Evolutionary conservation across 208 protist genomes (phyloP).

Genomic region (Acanthamoeba healyi): DNA sequence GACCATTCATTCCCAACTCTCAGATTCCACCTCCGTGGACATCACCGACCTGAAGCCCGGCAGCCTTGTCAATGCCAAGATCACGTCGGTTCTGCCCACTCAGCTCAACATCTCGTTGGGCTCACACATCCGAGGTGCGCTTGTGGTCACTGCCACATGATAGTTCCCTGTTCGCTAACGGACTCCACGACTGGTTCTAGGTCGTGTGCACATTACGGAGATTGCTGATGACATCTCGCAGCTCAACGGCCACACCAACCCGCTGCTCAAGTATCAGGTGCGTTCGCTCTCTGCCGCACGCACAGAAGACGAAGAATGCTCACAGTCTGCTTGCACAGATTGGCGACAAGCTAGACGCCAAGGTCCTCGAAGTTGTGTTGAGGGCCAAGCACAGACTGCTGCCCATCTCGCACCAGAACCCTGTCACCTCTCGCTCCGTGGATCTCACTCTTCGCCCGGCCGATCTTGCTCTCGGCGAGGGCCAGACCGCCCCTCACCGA

Average conservation of each 20-base stretch:
- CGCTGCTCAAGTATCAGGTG: neutral
- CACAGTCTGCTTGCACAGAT: slow-evolving; percentile 28
- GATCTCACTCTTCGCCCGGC: slow-evolving; percentile 54
- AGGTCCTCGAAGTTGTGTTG: slow-evolving; percentile 61
- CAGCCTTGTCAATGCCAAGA: slow-evolving; percentile 65
- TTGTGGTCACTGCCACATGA: no score
- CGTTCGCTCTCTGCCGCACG: neutral
- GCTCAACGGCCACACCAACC: slow-evolving; percentile 31
- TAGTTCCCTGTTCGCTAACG: no score
- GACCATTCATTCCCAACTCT: no score
- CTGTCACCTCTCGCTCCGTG: slow-evolving; percentile 14
- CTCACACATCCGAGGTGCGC: slow-evolving; percentile 46
- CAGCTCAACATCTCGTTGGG: slow-evolving; percentile 74
- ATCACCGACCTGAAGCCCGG: slow-evolving; percentile 63
- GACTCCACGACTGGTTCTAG: neutral
- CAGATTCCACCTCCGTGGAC: neutral
- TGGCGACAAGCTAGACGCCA: slow-evolving; percentile 26
- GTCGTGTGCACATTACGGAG: slow-evolving; percentile 65
- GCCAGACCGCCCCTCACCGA: neutral
- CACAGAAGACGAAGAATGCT: neutral
- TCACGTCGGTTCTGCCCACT: slow-evolving; percentile 9
- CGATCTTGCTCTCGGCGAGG: slow-evolving; percentile 25
- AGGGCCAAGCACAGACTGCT: slow-evolving; percentile 59
- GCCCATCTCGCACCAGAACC: slow-evolving; percentile 75
- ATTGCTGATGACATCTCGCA: slow-evolving; percentile 65